These are phyloP conservation scores for Tetrahymena thermophila DNA, from an alignment of 73 alveolate genomes.

Conservation along the genomic window DNA sequence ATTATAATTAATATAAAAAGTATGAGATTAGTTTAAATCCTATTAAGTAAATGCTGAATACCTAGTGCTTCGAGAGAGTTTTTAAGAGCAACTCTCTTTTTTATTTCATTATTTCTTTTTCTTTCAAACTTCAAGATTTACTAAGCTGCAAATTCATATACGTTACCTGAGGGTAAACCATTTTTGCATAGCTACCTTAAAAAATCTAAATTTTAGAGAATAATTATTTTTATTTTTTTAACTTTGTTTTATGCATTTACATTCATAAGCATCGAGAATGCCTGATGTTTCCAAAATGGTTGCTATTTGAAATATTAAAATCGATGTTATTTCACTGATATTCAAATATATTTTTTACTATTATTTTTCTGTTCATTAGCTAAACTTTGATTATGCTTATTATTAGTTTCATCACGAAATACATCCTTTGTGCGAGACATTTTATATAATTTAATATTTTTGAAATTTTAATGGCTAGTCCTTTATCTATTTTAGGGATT, in stretches of 20 bases:
- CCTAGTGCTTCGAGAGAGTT: not conserved
- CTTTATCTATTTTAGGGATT: no score
- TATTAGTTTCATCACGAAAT: not conserved
- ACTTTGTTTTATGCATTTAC: not conserved
- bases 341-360: not conserved
- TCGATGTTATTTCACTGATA: not conserved
- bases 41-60: not conserved
- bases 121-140: slow-evolving; percentile 83
- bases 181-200: slow-evolving; percentile 82
- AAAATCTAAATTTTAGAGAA: slow-evolving; percentile 31
- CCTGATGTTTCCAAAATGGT: slow-evolving; percentile 47
- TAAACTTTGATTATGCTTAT: not conserved
- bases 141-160: slow-evolving; percentile 89
- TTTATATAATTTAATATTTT: no score
- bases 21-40: not conserved
- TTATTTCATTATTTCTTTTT: slow-evolving; percentile 30
- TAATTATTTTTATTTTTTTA: not conserved
- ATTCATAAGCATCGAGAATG: slow-evolving; percentile 85
- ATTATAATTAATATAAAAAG: not conserved
- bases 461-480: not conserved
- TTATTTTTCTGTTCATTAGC: not conserved
- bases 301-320: not conserved
- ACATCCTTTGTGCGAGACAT: not conserved
- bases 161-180: slow-evolving; percentile 93
- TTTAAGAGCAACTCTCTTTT: not conserved